Base-by-base conservation (phyloP, 2,329 filamentous ascomycete species). In the Diplocarpon rosae region DNA sequence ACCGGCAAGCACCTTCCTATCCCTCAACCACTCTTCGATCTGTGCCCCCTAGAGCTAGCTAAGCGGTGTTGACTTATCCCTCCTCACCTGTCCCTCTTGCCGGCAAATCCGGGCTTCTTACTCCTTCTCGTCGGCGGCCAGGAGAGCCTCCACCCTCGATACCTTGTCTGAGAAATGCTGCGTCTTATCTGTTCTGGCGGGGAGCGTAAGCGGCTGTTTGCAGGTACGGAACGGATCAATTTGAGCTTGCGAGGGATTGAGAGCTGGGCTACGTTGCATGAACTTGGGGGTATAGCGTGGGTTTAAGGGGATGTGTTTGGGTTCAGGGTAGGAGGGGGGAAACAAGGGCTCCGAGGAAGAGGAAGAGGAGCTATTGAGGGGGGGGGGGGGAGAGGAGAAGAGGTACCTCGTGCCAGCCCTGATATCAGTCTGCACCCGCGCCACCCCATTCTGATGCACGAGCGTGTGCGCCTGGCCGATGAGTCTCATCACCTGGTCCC, bases 351-450 rank as follows among this genome's bases (percentile, higher is more conserved):
- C n/a, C n/a, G n/a, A 32, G 9, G 30, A 14, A 10, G 30, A 9
- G 30, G 10, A 14, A 5, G 10, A 10, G 20, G 20, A 24, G 20
- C 3, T 24, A 24, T 4, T 3, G 20, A 32, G 30, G 11, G 10
- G 11, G 30, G 10, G 30, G 30, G 30, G 3, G 30, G 10, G n/a
- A 5, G 3, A 3, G 12, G 9, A 29, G 6, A 16, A 9, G 5
- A 24, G 9, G 14, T 45, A 57, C 82, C 83, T 78, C 24, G 83
- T 83, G 1, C 90, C 90, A 35, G 88, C 80, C 11, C 90, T 72
- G 67, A 96, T 89, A 61, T 90, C 88, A 24, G 80, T 85, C 69
- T 96, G 90, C 33, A 96, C 84, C 43, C 92, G 72, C 48, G 84
- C 71, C 29, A 87, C 76, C n/a, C 87, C 87, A 48, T 78, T 75